Evolutionary conservation across 2,329 filamentous ascomycete species (phyloP), one percentile per base, ranked within the genome.

Genomic region (Apiospora marii): DNA sequence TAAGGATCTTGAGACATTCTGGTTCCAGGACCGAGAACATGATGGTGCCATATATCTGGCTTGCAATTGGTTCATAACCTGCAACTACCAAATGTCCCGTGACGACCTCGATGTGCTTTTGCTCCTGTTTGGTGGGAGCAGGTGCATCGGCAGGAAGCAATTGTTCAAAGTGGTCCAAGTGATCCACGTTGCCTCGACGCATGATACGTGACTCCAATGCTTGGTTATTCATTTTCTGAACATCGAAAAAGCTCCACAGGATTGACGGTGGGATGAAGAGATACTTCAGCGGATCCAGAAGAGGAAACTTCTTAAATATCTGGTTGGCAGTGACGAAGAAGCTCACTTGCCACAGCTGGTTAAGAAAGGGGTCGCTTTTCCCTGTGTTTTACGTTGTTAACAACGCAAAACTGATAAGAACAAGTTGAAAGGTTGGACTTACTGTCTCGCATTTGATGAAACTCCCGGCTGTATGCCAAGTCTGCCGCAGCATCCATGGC

Each of bases 91-190:
- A 13, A 14, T 70, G 69, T n/a, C 69, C 49, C 1, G 76, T 71
- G 0, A 79, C 70, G 1, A 75, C 68, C 34, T 76, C 74, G 3
- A 79, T 41, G 44, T 77, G 75, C 46, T 48, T 70, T 4, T 74
- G 46, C 24, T 79, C 71, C 37, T 73, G 72, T 61, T 76, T 71
- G 70, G 51, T 68, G 1, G 75, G 76, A 14, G 51, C 41, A 5
- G 76, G 74, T 13, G 51, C 67, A 37, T 77, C 74, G 3, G 72
- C 51, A 1, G 75, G 75, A 4, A 77, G 16, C 1, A 79, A 61
- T 41, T 77, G 73, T n/a, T 79, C 77, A 37, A 78, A 72, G 44
- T 78, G 77, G 73, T 79, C 78, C 6, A 73, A 43, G 58, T 78
- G 76, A 58, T 75, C 67, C 4, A 72, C 73, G 24, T 74, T 71